These are phyloP conservation scores for Tulasnella sp. DNA, from an alignment of 768 basidiomycete genomes.

Conservation along the genomic window DNA sequence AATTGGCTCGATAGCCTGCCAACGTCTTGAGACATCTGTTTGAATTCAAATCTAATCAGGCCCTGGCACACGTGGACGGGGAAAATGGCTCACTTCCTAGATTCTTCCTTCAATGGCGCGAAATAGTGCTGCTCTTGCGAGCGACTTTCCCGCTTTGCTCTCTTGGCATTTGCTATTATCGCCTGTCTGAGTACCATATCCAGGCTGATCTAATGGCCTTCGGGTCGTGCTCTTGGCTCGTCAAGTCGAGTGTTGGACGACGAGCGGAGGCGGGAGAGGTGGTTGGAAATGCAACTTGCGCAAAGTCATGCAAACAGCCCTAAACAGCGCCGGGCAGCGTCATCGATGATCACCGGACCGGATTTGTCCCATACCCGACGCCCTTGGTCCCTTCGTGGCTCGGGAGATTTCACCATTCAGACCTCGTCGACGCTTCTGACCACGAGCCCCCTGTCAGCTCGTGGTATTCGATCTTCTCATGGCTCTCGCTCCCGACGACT, in stretches of 20 bases:
- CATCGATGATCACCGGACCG: constrained; percentile 15
- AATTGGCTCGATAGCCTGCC: constrained; percentile 53
- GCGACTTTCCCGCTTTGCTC: not conserved
- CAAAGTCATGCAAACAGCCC: not conserved
- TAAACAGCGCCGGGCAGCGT: not conserved
- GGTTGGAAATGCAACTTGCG: not conserved
- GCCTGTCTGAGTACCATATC: not conserved
- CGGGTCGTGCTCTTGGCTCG: too few relatives aligned
- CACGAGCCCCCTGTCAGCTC: constrained; percentile 15
- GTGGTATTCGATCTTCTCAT: constrained; percentile 15
- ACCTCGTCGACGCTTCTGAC: constrained; percentile 6
- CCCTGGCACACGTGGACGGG: not conserved
- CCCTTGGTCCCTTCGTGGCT: not conserved
- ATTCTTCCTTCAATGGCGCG: constrained; percentile 53
- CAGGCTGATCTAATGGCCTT: too few relatives aligned
- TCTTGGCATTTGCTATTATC: not conserved
- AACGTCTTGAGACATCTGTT: constrained; percentile 63
- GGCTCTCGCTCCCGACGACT: constrained; percentile 13
- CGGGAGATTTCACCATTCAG: constrained; percentile 15
- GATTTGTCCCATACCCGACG: not conserved
- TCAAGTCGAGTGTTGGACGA: too few relatives aligned
- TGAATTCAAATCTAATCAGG: not conserved
- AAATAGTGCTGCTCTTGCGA: constrained; percentile 47
- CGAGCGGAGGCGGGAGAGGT: too few relatives aligned
- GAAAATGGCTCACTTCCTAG: constrained; percentile 7